Conservation (phyloP, 768 basidiomycete species). For the Thelephora ganbajun region DNA sequence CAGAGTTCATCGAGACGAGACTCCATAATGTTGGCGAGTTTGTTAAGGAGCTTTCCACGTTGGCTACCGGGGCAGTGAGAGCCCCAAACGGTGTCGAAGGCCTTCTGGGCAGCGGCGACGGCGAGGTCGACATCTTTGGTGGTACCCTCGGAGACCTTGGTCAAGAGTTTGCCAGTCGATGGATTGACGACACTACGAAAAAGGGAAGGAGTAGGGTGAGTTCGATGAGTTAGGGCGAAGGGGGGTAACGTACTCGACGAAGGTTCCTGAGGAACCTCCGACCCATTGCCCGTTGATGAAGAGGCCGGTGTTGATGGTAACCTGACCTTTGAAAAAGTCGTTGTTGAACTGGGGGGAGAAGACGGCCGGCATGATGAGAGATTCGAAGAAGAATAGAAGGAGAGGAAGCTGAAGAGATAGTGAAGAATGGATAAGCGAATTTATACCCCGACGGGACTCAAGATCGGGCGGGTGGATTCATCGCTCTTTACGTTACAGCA, state of each 20-base stretch:
- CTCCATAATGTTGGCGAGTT: slow-evolving; percentile 55
- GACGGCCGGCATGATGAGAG: slow-evolving; percentile 23
- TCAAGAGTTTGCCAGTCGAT: slow-evolving; percentile 48
- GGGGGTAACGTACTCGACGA: slow-evolving; percentile 48
- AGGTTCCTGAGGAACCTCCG: slow-evolving; percentile 37
- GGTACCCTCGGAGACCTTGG: slow-evolving; percentile 43
- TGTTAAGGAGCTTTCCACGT: slow-evolving; percentile 43
- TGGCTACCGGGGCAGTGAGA: slow-evolving; percentile 36
- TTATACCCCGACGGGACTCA: too few relatives aligned
- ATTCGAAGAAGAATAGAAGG: not conserved
- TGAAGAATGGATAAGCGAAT: too few relatives aligned
- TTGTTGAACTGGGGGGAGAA: slow-evolving; percentile 40
- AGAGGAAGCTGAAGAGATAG: too few relatives aligned
- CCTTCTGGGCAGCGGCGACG: slow-evolving; percentile 50
- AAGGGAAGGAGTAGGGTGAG: not conserved
- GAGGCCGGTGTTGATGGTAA: slow-evolving; percentile 45
- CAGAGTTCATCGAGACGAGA: slow-evolving; percentile 47
- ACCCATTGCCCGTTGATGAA: slow-evolving; percentile 62
- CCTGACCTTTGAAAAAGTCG: slow-evolving; percentile 41
- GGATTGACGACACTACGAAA: slow-evolving; percentile 58
- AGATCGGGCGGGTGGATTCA: too few relatives aligned
- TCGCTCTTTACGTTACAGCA: too few relatives aligned
- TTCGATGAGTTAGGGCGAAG: not conserved
- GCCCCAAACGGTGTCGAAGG: slow-evolving; percentile 59
- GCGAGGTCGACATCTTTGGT: slow-evolving; percentile 65